Percentiles rank a stretch among this genome's conserved stretches.
These are phyloP conservation scores for Aspergillus cavernicola DNA, from an alignment of 495 filamentous ascomycete species.

Conservation along the genomic window DNA sequence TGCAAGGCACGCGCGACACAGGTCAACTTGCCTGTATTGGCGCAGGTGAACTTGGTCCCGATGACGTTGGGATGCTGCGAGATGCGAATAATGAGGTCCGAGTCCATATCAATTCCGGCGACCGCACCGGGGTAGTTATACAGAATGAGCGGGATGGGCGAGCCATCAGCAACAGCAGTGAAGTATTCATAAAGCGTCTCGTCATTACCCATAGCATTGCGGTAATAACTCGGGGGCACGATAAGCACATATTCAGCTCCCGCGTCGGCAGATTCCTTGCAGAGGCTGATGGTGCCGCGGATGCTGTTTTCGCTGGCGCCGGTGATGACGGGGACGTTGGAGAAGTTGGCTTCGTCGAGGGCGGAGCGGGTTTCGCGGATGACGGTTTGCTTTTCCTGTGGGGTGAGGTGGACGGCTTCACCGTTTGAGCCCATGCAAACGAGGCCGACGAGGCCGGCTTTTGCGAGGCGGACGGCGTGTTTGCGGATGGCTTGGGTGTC, in stretches of 20 bases:
- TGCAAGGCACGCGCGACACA: conserved; percentile 74
- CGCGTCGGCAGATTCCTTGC: conserved; percentile 60
- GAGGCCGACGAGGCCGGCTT: conserved; percentile 75
- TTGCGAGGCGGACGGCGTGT: conserved; percentile 76
- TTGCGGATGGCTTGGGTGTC: conserved; percentile 74
- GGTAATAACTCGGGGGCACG: conserved; percentile 82
- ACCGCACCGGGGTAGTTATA: conserved; percentile 93
- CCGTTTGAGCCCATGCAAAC: conserved; percentile 91
- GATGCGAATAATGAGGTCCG: conserved; percentile 77
- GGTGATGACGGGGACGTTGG: conserved; percentile 72
- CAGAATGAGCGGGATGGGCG: conserved; percentile 73
- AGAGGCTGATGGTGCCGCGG: conserved; percentile 69
- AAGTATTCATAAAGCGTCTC: conserved; percentile 74
- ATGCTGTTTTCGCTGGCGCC: conserved; percentile 77
- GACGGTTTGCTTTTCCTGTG: conserved; percentile 69
- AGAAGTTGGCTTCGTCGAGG: conserved; percentile 76
- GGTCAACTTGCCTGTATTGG: conserved; percentile 84
- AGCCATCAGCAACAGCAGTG: conserved; percentile 67
- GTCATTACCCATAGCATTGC: conserved; percentile 68
- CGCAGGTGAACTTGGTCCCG: conserved; percentile 89
- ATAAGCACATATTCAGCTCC: conserved; percentile 78
- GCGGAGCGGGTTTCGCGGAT: conserved; percentile 78
- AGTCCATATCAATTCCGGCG: conserved; percentile 90
- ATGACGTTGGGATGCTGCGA: conserved; percentile 79
- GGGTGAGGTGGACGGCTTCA: conserved; percentile 78